Evolutionary conservation across 2,329 filamentous ascomycete genomes (phyloP).

Genomic region (Penicillium sp.): DNA sequence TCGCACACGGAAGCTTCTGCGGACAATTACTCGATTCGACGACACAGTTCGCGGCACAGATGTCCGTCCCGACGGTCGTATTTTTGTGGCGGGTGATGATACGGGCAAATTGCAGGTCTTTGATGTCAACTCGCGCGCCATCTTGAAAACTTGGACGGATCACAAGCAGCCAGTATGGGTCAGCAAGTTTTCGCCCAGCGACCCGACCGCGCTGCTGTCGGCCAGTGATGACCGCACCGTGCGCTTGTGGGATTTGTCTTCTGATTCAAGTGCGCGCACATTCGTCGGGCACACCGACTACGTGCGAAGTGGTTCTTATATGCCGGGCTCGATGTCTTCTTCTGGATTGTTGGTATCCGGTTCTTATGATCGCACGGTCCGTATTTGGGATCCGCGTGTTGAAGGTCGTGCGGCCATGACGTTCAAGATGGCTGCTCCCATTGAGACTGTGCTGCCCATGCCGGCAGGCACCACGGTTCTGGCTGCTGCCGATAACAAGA

Average conservation of each 20-base stretch:
- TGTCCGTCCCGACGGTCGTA: conserved; percentile 82
- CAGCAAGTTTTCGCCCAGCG: conserved; percentile 86
- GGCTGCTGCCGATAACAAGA: conserved; percentile 79
- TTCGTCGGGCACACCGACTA: conserved; percentile 92
- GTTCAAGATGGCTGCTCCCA: conserved; percentile 88
- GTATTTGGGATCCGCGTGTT: conserved; percentile 86
- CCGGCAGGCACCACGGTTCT: conserved; percentile 83
- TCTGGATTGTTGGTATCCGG: conserved; percentile 80
- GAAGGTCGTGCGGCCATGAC: conserved; percentile 75
- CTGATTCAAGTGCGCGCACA: conserved; percentile 71
- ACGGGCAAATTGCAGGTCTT: conserved; percentile 93
- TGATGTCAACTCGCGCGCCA: conserved; percentile 83
- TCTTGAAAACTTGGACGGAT: conserved; percentile 91
- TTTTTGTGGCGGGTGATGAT: conserved; percentile 89
- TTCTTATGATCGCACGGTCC: conserved; percentile 91
- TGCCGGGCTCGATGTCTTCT: conserved; percentile 66
- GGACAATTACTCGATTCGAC: conserved; percentile 92
- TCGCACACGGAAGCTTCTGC: conserved; percentile 85
- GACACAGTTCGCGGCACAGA: conserved; percentile 89
- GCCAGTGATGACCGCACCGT: conserved; percentile 92
- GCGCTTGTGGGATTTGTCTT: conserved; percentile 88
- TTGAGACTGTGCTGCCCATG: conserved; percentile 87
- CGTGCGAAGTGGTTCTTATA: conserved; percentile 81
- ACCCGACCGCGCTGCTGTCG: conserved; percentile 83
- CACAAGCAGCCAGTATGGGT: conserved; percentile 95